These are phyloP conservation scores for Ophiocordyceps camponoti-rufipedis DNA, from an alignment of 2,329 filamentous ascomycete species.

Conservation along the genomic window DNA sequence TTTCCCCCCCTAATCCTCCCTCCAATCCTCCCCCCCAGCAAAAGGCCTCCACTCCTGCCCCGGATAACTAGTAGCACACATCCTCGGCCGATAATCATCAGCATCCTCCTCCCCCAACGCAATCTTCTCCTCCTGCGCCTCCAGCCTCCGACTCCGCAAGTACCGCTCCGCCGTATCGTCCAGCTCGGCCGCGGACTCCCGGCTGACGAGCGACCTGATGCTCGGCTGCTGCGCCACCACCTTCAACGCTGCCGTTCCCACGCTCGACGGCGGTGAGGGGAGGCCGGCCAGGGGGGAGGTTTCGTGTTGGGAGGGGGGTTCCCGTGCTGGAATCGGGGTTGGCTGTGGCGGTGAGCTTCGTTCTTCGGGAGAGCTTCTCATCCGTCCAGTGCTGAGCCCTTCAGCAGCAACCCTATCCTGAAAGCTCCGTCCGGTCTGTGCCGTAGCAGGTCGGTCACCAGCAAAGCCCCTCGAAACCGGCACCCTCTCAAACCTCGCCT, in stretches of 20 bases:
- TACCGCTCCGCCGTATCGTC: constrained; percentile 24
- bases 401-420: neutral
- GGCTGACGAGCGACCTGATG: neutral
- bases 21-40: constrained; percentile 11
- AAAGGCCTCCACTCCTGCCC: constrained; percentile 54
- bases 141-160: constrained; percentile 23
- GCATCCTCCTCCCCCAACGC: constrained; percentile 19
- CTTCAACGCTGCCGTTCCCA: neutral
- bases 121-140: constrained; percentile 36
- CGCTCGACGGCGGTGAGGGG: neutral
- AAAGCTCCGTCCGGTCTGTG: neutral
- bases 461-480: constrained; percentile 19
- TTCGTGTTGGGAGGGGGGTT: neutral
- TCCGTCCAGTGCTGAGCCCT: neutral
- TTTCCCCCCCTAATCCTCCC: constrained; percentile 3
- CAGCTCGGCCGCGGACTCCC: constrained; percentile 12
- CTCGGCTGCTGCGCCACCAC: neutral
- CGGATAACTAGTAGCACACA: constrained; percentile 51
- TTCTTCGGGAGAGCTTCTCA: neutral
- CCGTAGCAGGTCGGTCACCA: constrained; percentile 12
- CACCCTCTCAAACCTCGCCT: constrained; percentile 18
- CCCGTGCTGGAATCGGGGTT: no score
- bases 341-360: no score
- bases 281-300: neutral
- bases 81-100: constrained; percentile 25